Evolutionary conservation across 441 rosid genomes (phyloP).

Genomic region (Gossypium schwendimanii): DNA sequence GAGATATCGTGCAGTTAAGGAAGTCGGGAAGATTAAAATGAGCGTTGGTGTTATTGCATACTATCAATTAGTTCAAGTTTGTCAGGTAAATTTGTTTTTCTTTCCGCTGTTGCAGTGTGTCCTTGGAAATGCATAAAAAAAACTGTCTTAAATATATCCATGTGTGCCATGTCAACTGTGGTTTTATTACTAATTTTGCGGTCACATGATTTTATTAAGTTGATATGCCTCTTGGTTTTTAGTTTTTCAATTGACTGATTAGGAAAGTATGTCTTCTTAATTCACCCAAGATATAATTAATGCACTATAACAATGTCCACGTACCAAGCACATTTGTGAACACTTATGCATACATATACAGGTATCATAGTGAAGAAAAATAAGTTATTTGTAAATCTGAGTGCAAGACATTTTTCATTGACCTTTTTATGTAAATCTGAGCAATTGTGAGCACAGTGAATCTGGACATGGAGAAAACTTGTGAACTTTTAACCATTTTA

Average conservation of each 20-base stretch:
- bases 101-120: not conserved
- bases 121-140: not conserved
- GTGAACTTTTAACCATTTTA: not conserved
- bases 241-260: not conserved
- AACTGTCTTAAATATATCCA: not conserved
- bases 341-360: not conserved
- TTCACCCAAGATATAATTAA: not conserved
- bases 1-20: slow-evolving; percentile 69
- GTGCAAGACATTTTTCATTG: not conserved
- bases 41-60: slow-evolving; percentile 55
- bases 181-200: not conserved
- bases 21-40: slow-evolving; percentile 75
- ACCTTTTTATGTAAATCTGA: not conserved
- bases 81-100: slow-evolving; percentile 47
- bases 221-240: not conserved
- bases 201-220: slow-evolving; percentile 1
- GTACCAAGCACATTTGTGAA: not conserved
- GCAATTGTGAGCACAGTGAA: not conserved
- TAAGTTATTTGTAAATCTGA: not conserved
- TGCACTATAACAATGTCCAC: not conserved
- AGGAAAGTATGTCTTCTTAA: not conserved
- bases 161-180: not conserved
- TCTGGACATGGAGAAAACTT: not conserved
- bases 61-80: slow-evolving; percentile 76
- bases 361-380: not conserved